A percentile compares a stretch with the other conserved stretches of the same genome.
phyloP scores from a whole-genome alignment of 2,329 filamentous ascomycete genomes.

The Ploettnerulaceae sp. region DNA sequence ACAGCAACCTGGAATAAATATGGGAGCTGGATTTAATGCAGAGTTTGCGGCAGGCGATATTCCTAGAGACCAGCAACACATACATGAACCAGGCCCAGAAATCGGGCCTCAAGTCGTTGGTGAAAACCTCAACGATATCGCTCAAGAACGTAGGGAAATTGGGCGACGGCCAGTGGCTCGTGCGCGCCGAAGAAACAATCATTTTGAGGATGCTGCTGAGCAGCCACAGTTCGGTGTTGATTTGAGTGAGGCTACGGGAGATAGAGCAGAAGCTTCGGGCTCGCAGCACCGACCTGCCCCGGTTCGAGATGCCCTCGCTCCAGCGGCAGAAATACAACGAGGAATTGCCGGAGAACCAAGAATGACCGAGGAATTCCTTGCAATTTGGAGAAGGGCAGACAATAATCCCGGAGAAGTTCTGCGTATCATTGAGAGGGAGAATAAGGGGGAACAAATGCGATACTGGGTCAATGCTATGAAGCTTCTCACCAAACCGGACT shows the following conservation, averaged over 20 bases:
- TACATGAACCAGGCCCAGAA: constrained; percentile 18
- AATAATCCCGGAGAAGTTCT: constrained; percentile 56
- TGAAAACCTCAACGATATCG: constrained; percentile 1
- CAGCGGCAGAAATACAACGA: constrained; percentile 30
- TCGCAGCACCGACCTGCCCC: constrained; percentile 19
- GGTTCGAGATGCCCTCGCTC: constrained; percentile 23
- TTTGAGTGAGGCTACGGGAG: background rate
- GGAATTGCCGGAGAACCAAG: constrained; percentile 27
- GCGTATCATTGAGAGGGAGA: constrained; percentile 56
- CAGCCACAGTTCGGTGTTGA: constrained; percentile 1
- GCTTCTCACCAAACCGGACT: constrained; percentile 10
- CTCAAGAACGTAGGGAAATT: constrained; percentile 11
- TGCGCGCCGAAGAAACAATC: constrained; percentile 22
- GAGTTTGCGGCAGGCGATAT: constrained; percentile 51
- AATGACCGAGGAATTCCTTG: constrained; percentile 42
- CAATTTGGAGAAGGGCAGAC: constrained; percentile 54
- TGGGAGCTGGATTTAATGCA: constrained; percentile 53
- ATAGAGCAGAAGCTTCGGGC: constrained; percentile 8
- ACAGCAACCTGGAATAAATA: constrained; percentile 88
- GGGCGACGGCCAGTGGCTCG: constrained; percentile 25
- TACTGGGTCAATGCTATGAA: constrained; percentile 55
- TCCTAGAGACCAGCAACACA: constrained; percentile 18
- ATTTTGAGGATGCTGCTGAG: constrained; percentile 17
- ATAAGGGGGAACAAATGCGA: constrained; percentile 51
- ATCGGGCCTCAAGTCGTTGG: background rate